These are phyloP conservation scores for Tetratostichococcus sp. DNA, from an alignment of 139 green algal genomes.

Conservation along the genomic window DNA sequence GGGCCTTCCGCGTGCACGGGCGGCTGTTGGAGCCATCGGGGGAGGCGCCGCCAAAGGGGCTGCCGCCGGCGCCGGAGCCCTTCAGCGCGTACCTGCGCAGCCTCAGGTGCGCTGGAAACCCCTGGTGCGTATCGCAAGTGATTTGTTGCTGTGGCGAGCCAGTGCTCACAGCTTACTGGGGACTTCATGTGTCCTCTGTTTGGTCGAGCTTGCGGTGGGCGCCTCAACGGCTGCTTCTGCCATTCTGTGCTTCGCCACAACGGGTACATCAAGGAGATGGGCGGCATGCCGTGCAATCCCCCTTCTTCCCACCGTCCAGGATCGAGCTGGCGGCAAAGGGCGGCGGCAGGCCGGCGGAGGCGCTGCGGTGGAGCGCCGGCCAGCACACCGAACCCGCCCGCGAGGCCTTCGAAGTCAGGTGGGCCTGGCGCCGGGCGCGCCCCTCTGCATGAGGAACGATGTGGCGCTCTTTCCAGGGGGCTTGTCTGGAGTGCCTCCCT, in stretches of 20 bases:
- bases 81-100: conserved; percentile 44
- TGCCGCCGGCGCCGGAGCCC: conserved; percentile 3
- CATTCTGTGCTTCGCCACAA: too few species aligned
- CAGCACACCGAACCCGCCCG: not conserved
- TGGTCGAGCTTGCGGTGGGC: too few species aligned
- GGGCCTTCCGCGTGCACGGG: conserved; percentile 9
- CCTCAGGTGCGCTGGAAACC: not conserved
- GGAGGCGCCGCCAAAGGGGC: not conserved
- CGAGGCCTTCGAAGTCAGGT: conserved; percentile 39
- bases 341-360: not conserved
- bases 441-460: too few species aligned
- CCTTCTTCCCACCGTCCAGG: too few species aligned
- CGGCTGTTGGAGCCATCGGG: conserved; percentile 12
- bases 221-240: too few species aligned
- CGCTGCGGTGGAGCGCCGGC: not conserved
- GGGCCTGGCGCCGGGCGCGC: not conserved
- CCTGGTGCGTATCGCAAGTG: too few species aligned
- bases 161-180: too few species aligned
- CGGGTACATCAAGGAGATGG: too few species aligned
- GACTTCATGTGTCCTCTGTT: too few species aligned
- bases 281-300: too few species aligned
- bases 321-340: not conserved
- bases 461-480: too few species aligned
- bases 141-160: not conserved
- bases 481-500: too few species aligned